Base-by-base conservation (phyloP, 176 grass and related monocot species). In the Zoysia pacifica region DNA sequence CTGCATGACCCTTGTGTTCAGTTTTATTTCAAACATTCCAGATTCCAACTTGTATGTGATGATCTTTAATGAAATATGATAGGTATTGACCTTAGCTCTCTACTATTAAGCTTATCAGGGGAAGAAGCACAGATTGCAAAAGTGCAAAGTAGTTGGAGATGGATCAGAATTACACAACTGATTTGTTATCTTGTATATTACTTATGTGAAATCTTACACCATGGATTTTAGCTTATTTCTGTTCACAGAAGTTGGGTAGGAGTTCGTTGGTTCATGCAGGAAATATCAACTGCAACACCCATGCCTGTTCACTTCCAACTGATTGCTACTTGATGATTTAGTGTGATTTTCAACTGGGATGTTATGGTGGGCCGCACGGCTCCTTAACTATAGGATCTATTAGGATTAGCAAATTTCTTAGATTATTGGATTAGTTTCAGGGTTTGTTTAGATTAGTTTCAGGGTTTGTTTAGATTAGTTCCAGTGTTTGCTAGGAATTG, bases 121-220 rank as follows among this genome's bases (percentile, higher is more conserved):
- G 36, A 12, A 1, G 3, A 52, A 52, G 39, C 13, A 16, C 28
- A 73, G 36, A 20, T 50, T 58, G 40, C 72, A 48, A 40, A 11
- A 20, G 49, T 58, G 40, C 72, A 48, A 40, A 11, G 9, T 9
- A 36, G 20, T 11, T 62, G 8, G 20, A 11, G 19, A 11, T 62
- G 59, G n/a, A 62, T 62, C 59, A 67, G 18, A 66, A 65, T 37
- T 74, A 54, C 18, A 19, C n/a, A 43, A 16, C 54, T 80, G 77
- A 4, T 20, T 4, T 18, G 6, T 40, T 37, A 0, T 42, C 7
- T 49, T 18, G 16, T 28, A 28, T 28, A 28, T 28, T 28, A 28
- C 28, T 28, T 28, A 28, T 28, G 7, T 11, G 19, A 59, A 73
- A 41, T 20, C 52, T 5, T 40, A 60, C 2, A 16, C 72, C 7